Evolutionary conservation across 2,329 filamentous ascomycete species (phyloP).

Genomic region (Lecanicillium sp.): DNA sequence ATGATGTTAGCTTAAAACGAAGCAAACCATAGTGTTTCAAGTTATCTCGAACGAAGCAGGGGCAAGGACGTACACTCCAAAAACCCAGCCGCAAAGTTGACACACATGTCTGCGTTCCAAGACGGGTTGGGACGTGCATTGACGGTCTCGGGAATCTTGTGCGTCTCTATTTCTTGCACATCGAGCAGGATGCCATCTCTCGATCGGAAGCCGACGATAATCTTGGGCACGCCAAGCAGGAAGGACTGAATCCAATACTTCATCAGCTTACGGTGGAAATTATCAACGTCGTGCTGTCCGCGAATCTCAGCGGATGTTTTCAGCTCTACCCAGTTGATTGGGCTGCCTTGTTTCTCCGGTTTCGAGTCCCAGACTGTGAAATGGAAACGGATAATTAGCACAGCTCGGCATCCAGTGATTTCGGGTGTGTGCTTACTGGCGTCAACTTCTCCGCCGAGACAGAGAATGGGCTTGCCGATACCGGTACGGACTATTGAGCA

Average conservation of each 20-base stretch:
- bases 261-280: constrained; percentile 83
- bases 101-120: constrained; percentile 92
- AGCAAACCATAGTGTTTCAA: too few species aligned
- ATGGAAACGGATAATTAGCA: background rate
- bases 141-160: constrained; percentile 68
- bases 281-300: constrained; percentile 58
- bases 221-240: constrained; percentile 82
- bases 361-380: constrained; percentile 75
- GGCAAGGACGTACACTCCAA: constrained; percentile 57
- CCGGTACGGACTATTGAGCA: constrained; percentile 89
- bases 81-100: constrained; percentile 78
- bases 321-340: constrained; percentile 88
- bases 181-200: constrained; percentile 61
- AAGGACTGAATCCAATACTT: constrained; percentile 98
- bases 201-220: constrained; percentile 82
- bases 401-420: constrained; percentile 5
- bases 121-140: constrained; percentile 54
- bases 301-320: constrained; percentile 77
- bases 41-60: background rate
- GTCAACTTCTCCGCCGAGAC: constrained; percentile 92
- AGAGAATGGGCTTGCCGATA: constrained; percentile 65
- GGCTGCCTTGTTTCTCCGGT: constrained; percentile 53
- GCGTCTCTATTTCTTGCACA: constrained; percentile 74
- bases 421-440: constrained; percentile 47
- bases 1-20: too few species aligned